A percentile compares a stretch with the other conserved stretches of the same genome.
Conservation (phyloP, 257 asterid species). For the Schizonepeta tenuifolia region DNA sequence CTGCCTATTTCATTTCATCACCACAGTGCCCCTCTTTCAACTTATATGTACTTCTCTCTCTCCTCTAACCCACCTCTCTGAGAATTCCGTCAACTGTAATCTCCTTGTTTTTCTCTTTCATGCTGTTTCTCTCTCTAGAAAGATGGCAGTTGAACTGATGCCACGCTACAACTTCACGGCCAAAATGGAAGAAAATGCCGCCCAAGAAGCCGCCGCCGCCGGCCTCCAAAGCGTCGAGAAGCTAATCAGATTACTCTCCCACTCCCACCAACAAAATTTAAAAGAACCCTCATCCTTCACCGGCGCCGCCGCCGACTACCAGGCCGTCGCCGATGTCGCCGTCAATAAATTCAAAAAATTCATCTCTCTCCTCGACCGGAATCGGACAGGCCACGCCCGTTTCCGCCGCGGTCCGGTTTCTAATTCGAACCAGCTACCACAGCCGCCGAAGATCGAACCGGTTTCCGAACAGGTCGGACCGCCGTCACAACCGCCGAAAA, state of each 20-base stretch:
- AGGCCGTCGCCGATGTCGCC: constrained; percentile 76
- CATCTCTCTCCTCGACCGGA: constrained; percentile 75
- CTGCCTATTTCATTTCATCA: constrained; percentile 34
- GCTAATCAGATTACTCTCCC: constrained; percentile 67
- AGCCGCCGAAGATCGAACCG: constrained; percentile 31
- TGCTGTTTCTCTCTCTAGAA: constrained; percentile 22
- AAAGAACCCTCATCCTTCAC: constrained; percentile 28
- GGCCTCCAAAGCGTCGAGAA: constrained; percentile 90
- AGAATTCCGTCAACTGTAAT: background rate
- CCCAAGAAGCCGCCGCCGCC: constrained; percentile 87
- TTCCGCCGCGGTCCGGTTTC: constrained; percentile 85
- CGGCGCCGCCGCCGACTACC: constrained; percentile 44
- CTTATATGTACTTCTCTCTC: constrained; percentile 12
- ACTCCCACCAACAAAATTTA: constrained; percentile 44
- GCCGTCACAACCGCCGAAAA: background rate
- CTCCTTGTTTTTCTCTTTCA: background rate
- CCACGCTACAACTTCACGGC: constrained; percentile 48
- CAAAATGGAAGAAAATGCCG: constrained; percentile 72
- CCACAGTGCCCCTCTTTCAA: constrained; percentile 20
- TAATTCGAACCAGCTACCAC: constrained; percentile 21
- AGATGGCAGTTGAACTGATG: constrained; percentile 81
- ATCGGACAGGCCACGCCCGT: constrained; percentile 89
- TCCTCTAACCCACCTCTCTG: constrained; percentile 14
- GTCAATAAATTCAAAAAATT: constrained; percentile 74
- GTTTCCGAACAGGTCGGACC: constrained; percentile 20